Evolutionary conservation across 768 basidiomycete genomes (phyloP).

Genomic region (Xerocomus brunneocitrinus): DNA sequence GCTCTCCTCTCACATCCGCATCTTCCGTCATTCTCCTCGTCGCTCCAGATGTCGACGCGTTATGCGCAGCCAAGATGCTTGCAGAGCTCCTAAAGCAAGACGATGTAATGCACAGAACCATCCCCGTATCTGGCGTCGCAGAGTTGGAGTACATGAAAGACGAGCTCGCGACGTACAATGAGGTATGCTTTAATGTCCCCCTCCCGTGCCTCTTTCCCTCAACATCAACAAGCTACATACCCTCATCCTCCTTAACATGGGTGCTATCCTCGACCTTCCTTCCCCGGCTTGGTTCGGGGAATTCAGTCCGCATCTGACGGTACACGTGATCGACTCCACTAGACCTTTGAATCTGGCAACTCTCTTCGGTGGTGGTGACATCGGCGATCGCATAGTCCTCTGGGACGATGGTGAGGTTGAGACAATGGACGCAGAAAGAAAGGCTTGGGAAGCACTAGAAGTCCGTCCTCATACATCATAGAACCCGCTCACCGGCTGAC

Average conservation of each 20-base stretch:
- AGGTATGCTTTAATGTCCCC: conserved; percentile 43
- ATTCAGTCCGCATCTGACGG: conserved; percentile 54
- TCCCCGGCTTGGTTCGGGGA: conserved; percentile 73
- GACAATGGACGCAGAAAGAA: conserved; percentile 62
- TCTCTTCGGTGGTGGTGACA: conserved; percentile 69
- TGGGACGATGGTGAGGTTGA: conserved; percentile 91
- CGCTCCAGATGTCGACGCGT: conserved; percentile 86
- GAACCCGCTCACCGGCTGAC: conserved; percentile 4
- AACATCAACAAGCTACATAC: conserved; percentile 63
- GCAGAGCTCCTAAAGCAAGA: conserved; percentile 88
- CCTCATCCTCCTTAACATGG: conserved; percentile 89
- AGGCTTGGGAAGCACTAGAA: conserved; percentile 80
- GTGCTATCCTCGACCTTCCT: conserved; percentile 80
- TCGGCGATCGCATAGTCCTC: conserved; percentile 70
- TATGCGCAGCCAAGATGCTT: conserved; percentile 89
- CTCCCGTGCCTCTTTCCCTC: not conserved
- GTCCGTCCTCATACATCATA: conserved; percentile 40
- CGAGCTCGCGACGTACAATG: conserved; percentile 60
- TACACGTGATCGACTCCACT: conserved; percentile 94
- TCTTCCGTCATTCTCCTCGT: conserved; percentile 84
- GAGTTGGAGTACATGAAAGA: conserved; percentile 65
- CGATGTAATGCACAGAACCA: conserved; percentile 85
- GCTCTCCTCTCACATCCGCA: conserved; percentile 71
- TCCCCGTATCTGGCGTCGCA: conserved; percentile 82
- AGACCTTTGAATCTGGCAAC: conserved; percentile 87